Conservation (phyloP, 441 rosid species). For the Isatis lusitanica region DNA sequence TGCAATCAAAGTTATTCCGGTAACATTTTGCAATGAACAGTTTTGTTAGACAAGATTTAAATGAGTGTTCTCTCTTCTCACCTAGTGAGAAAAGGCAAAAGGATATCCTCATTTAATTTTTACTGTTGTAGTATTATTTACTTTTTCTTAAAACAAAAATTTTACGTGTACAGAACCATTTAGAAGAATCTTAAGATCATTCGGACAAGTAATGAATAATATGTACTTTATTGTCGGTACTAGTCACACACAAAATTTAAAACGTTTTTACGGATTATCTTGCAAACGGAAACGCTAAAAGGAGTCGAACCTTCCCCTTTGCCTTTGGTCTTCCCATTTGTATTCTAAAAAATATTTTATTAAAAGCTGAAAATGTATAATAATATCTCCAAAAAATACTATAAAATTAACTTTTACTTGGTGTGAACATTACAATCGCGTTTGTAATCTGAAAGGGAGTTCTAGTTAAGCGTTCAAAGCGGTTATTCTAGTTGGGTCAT, state of each 20-base stretch:
- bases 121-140: not conserved
- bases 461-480: not conserved
- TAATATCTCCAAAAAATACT: not conserved
- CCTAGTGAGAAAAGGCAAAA: not conserved
- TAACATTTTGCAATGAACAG: constrained; percentile 2
- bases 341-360: not conserved
- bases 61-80: not conserved
- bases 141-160: not conserved
- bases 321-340: not conserved
- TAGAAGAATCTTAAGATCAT: constrained; percentile 14
- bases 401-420: too few species aligned
- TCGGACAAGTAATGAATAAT: constrained; percentile 23
- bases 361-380: not conserved
- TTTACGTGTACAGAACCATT: not conserved
- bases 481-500: not conserved
- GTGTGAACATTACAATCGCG: not conserved
- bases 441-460: too few species aligned
- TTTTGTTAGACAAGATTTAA: not conserved
- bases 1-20: constrained; percentile 34
- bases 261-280: too few species aligned
- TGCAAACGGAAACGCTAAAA: not conserved
- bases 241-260: too few species aligned
- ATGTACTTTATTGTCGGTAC: not conserved
- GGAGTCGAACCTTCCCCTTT: not conserved
- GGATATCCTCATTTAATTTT: not conserved